phyloP scores from a whole-genome alignment of 2,329 filamentous ascomycete species.

The Epichloe scottii region DNA sequence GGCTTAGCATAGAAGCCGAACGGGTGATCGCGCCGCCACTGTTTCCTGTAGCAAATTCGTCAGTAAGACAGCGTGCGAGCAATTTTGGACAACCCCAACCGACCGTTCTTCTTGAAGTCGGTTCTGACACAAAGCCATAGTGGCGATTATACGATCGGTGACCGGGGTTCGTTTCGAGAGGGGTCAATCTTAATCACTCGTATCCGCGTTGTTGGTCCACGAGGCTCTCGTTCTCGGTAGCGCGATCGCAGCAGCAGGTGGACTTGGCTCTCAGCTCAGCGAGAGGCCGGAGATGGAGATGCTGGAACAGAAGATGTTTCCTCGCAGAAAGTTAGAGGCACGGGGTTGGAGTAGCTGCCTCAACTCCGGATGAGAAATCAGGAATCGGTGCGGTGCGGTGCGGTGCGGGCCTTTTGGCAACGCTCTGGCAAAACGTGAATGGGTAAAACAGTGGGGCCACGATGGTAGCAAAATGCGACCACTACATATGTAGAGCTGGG shows the following conservation, averaged over 20 bases:
- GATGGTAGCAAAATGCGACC: neutral
- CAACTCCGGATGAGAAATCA: neutral
- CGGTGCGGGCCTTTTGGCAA: neutral
- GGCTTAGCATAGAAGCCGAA: slow-evolving; percentile 97
- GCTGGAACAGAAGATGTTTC: neutral
- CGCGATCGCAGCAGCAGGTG: neutral
- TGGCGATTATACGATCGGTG: slow-evolving; percentile 8
- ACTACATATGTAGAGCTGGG: too few species aligned
- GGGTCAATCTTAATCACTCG: neutral
- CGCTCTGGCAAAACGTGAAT: neutral
- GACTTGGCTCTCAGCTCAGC: neutral
- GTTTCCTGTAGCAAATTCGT: slow-evolving; percentile 50
- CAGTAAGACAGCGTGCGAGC: slow-evolving; percentile 4
- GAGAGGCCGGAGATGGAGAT: neutral
- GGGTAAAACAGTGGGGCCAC: neutral
- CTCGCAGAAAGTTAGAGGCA: neutral
- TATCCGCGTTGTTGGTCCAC: neutral
- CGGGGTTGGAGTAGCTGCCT: neutral
- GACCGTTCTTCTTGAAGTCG: slow-evolving; percentile 81
- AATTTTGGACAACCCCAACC: slow-evolving; percentile 15
- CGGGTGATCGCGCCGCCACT: slow-evolving; percentile 93
- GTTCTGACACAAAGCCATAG: slow-evolving; percentile 81
- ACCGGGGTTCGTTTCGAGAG: neutral
- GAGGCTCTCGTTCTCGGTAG: neutral
- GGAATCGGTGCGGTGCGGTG: neutral